Evolutionary conservation across 1,284 basidiomycete genomes (phyloP).

Genomic region (Trichosporon inkin): DNA sequence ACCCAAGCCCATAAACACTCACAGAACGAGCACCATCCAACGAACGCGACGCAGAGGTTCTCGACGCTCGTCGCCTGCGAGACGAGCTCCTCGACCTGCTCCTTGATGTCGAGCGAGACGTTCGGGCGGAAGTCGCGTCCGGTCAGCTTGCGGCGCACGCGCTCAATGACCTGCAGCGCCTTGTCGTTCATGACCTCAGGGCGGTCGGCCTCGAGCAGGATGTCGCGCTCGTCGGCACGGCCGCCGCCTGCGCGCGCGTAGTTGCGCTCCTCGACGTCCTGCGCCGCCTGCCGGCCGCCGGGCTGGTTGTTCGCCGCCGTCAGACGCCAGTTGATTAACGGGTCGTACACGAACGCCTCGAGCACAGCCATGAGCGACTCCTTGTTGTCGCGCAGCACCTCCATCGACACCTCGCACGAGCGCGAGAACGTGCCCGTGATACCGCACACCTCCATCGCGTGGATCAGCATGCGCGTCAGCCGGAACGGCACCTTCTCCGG

Average conservation of each 20-base stretch:
- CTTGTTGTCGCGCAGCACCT: slow-evolving; percentile 91
- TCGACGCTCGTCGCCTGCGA: slow-evolving; percentile 84
- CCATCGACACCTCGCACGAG: slow-evolving; percentile 96
- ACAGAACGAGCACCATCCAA: slow-evolving; percentile 66
- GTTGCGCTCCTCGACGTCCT: slow-evolving; percentile 24
- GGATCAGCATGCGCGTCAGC: slow-evolving; percentile 94
- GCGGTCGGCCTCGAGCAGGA: slow-evolving; percentile 45
- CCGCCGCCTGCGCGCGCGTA: slow-evolving; percentile 16
- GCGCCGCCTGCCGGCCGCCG: slow-evolving; percentile 33
- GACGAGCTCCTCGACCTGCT: slow-evolving; percentile 86
- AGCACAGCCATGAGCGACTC: slow-evolving; percentile 97
- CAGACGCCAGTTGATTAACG: slow-evolving; percentile 58
- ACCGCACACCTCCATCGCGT: slow-evolving; percentile 99
- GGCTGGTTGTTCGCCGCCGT: slow-evolving; percentile 48
- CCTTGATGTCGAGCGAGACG: slow-evolving; percentile 63
- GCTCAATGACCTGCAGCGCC: slow-evolving; percentile 83
- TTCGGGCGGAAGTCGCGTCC: slow-evolving; percentile 88
- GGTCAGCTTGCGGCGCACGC: slow-evolving; percentile 90
- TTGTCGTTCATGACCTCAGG: slow-evolving; percentile 86
- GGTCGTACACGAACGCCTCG: slow-evolving; percentile 69
- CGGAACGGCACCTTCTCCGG: slow-evolving; percentile 99
- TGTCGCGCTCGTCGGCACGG: slow-evolving; percentile 51
- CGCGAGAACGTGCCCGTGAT: slow-evolving; percentile 96
- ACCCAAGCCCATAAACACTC: slow-evolving; percentile 62
- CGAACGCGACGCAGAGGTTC: slow-evolving; percentile 92